Percentiles rank a stretch among this genome's conserved stretches.
Conservation (phyloP, 2,329 filamentous ascomycete genomes). For the Fusarium nodosum region DNA sequence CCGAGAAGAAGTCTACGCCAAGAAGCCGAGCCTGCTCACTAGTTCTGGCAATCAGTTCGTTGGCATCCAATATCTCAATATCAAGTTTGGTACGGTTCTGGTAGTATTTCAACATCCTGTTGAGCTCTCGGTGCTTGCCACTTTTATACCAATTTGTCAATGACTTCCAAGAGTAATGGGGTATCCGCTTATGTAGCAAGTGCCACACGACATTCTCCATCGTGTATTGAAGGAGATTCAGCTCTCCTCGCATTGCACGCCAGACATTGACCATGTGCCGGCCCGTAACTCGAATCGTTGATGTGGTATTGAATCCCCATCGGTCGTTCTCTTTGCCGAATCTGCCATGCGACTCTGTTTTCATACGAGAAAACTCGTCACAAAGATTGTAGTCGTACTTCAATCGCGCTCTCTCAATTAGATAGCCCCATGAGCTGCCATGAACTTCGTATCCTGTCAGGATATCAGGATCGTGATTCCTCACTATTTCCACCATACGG, state of each 20-base stretch:
- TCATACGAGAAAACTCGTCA: conserved; percentile 92
- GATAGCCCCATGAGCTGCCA: conserved; percentile 92
- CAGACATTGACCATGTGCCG: conserved; percentile 98
- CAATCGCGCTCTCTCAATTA: conserved; percentile 87
- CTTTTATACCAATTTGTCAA: conserved; percentile 87
- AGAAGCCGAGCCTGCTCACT: conserved; percentile 94
- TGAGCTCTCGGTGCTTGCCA: conserved; percentile 75
- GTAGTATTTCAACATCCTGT: conserved; percentile 84
- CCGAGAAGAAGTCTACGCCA: conserved; percentile 96
- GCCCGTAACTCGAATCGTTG: conserved; percentile 91
- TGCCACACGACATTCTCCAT: conserved; percentile 98
- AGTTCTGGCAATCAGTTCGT: conserved; percentile 88
- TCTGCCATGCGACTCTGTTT: conserved; percentile 82
- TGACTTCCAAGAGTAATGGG: conserved; percentile 84
- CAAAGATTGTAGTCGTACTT: conserved; percentile 93
- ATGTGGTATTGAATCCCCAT: conserved; percentile 96
- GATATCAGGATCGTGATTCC: conserved; percentile 88
- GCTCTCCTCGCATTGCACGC: conserved; percentile 93
- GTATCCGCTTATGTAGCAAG: conserved; percentile 86
- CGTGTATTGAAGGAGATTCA: conserved; percentile 93
- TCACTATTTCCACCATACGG: conserved; percentile 88
- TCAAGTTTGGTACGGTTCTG: conserved; percentile 81
- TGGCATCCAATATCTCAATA: conserved; percentile 90
- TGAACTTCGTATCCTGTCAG: conserved; percentile 96
- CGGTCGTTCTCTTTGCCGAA: conserved; percentile 88